Evolutionary conservation across 768 basidiomycete species (phyloP), one percentile per base, ranked within the genome.

Genomic region (Cyclocybe cylindracea): DNA sequence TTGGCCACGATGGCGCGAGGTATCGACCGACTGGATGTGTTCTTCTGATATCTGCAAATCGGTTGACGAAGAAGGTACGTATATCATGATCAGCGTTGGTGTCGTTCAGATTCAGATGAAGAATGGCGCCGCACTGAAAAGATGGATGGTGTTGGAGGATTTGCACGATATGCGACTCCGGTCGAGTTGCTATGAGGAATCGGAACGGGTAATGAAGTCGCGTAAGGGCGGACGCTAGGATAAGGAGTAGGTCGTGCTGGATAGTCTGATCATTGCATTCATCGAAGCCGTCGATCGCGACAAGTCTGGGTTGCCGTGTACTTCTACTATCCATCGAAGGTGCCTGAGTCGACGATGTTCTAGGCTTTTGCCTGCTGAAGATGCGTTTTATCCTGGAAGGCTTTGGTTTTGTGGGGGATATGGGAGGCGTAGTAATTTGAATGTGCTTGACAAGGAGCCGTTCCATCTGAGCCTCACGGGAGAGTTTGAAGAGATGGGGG

Each of bases 401-500:
- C 16, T 16, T 38, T 38, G 37, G 37, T 11, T 1, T 11, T 16
- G 11, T 11, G 37, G 37, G 11, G 11, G 16, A 38, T 38, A 38
- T 7, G 4, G 11, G 3, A 11, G 37, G 16, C 11, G 7, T 2
- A 38, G 7, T 7, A 38, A 16, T 2, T 5, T 35, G 10, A 18
- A 62, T 40, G 10, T 58, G 58, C 7, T 50, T 40, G 0, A 57
- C 38, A 31, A 64, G 42, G 10, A 66, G 43, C 2, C 55, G 43
- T 33, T 50, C 42, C 16, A 61, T 42, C 36, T 66, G 65, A n/a
- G 32, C 40, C 4, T 32, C 13, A 7, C 54, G 48, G 13, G 56
- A 48, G 24, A 54, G 49, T 3, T 37, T 24, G 10, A 61, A 19
- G 13, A 66, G 47, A 1, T 51, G 42, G n/a, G 49, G 58, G 36